phyloP scores from a whole-genome alignment of 805 yeast species.

The Grigorovia transvaalensis region DNA sequence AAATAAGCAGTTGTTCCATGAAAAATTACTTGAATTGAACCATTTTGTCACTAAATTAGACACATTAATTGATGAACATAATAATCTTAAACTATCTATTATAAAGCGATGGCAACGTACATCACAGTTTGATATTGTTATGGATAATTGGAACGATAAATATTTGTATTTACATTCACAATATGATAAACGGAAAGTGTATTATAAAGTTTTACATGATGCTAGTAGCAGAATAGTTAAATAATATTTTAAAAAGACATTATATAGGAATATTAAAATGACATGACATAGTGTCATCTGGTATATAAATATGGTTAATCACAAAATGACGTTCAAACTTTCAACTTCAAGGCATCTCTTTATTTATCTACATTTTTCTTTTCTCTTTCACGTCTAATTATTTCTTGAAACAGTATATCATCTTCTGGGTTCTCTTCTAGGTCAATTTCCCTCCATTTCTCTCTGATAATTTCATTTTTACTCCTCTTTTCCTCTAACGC shows the following conservation, averaged over 20 bases:
- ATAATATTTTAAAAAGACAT: too few species aligned
- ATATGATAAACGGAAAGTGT: constrained; percentile 27
- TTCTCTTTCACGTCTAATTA: not conserved
- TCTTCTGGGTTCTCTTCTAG: constrained; percentile 48
- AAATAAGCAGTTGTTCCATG: constrained; percentile 4
- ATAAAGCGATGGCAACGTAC: constrained; percentile 28
- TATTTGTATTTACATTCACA: constrained; percentile 31
- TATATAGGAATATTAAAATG: not conserved
- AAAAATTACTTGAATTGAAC: constrained; percentile 21
- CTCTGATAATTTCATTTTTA: constrained; percentile 44
- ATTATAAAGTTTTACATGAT: constrained; percentile 26
- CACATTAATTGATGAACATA: constrained; percentile 35
- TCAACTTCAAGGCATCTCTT: not conserved
- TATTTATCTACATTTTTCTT: not conserved
- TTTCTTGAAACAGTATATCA: not conserved
- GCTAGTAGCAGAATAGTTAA: constrained; percentile 8
- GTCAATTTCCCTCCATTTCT: constrained; percentile 48
- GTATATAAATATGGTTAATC: not conserved
- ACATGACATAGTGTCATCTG: not conserved
- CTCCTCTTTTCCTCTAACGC: constrained; percentile 42
- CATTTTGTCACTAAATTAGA: constrained; percentile 33
- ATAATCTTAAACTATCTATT: constrained; percentile 30
- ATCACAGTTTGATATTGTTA: constrained; percentile 21
- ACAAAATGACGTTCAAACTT: not conserved
- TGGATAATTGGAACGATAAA: constrained; percentile 35